Evolutionary conservation across 106 monocot species (phyloP), one percentile per base, ranked within the genome.

Genomic region (Apostasia shenzhenica): DNA sequence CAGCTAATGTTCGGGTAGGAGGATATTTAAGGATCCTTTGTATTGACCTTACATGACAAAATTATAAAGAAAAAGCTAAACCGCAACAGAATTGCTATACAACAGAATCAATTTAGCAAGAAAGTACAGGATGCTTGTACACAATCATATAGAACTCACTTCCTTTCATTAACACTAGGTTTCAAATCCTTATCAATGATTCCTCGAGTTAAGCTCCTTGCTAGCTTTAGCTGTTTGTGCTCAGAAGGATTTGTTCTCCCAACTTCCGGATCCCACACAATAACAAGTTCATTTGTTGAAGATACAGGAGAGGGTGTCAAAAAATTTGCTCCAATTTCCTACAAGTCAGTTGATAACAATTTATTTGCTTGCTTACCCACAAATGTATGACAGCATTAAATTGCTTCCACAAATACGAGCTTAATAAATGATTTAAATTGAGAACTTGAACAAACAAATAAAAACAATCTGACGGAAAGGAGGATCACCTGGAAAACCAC

Each of bases 181-280:
- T 92, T 97, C 41, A 97, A 67, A 70, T 97, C 92, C 64, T 77
- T 86, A 73, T 97, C 95, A 69, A 97, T 84, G 56, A 91, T 79
- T 13, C 88, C 95, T 72, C 95, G 89, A 54, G 86, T 82, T 78
- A 97, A 85, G 71, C 95, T 97, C 65, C 95, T 86, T 54, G 95
- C 95, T 57, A 97, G 88, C 77, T 97, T 97, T 54, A 92, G 79
- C 71, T 97, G 95, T 68, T 97, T 97, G 74, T 92, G 92, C 79
- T 97, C 95, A n/a, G 92, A 92, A 72, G 95, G 95, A 81, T 97
- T 97, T 73, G 72, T 89, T 73, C 86, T 86, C 64, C 92, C 92
- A 14, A 97, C 84, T 81, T 97, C 95, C 56, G 95, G 95, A 80
- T 97, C 95, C 95, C 95, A 97, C 55, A 97, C 89, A 55, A 76